Evolutionary conservation across 345 rosid species (phyloP), one percentile per base, ranked within the genome.

Genomic region (Streptanthus diversifolius): DNA sequence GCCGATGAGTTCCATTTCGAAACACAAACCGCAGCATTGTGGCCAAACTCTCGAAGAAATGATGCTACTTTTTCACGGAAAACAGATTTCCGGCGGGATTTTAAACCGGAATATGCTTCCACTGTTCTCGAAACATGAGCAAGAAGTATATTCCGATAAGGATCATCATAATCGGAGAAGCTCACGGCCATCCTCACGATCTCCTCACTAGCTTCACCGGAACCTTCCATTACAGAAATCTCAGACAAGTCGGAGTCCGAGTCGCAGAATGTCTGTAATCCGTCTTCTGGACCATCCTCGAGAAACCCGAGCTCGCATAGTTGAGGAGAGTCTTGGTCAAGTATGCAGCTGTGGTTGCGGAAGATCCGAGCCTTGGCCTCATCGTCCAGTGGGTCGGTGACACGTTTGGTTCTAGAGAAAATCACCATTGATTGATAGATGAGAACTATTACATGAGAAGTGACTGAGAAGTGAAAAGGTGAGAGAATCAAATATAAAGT

Each of bases 11-110:
- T 81, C 97, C 98, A 93, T 49, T 80, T 83, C 0, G 95, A 86
- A 66, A 81, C 85, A 76, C 97, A 90, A 70, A 85, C 80, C 58
- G 93, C 98, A 5, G 97, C 97, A 83, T 87, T 82, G 80, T 87
- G 84, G 8, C 98, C 95, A 0, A 75, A 41, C 32, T 88, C 89
- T 53, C 88, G 79, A 22, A 90, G 77, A 71, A 69, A 82, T 25
- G 68, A 68, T 82, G 85, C 85, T 51, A 89, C 85, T 52, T 84
- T 81, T 2, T 90, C 87, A 39, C 74, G 52, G 43, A 86, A 81
- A 18, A 83, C 53, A 32, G 74, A 22, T 67, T 70, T 83, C 25
- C 81, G 63, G 0, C 2, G 12, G 24, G 79, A 75, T n/a, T 62
- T 59, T 59, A 79, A 66, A 35, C 80, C 14, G 0, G 88, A 81